Percentiles rank a stretch among this genome's conserved stretches.
Conservation (phyloP, 2,329 filamentous ascomycete genomes). For the Clonostachys byssicola region DNA sequence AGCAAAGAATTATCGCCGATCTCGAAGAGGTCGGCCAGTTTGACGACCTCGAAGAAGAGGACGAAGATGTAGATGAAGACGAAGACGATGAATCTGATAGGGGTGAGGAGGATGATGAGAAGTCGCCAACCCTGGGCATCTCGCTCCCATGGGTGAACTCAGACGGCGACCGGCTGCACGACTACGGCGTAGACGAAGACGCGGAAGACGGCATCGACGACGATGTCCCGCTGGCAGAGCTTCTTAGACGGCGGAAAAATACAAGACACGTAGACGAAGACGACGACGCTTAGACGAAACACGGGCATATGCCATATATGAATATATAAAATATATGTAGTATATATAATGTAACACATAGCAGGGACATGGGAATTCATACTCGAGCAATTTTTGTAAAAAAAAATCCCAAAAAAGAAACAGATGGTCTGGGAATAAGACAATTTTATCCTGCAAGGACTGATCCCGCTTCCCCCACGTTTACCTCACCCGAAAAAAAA, state of each 20-base stretch:
- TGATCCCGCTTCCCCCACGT: too few species aligned
- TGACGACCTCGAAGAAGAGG: slow-evolving; percentile 51
- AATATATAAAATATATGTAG: too few species aligned
- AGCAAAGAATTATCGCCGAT: slow-evolving; percentile 38
- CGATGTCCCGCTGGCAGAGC: slow-evolving; percentile 66
- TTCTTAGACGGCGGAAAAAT: slow-evolving; percentile 51
- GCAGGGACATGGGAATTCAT: too few species aligned
- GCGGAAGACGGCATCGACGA: slow-evolving; percentile 46
- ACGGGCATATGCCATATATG: too few species aligned
- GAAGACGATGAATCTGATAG: slow-evolving; percentile 1
- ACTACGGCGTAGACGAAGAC: slow-evolving; percentile 79
- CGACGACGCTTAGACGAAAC: too few species aligned
- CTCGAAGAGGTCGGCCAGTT: slow-evolving; percentile 55
- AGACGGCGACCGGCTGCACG: slow-evolving; percentile 69
- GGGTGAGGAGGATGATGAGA: slow-evolving; percentile 25
- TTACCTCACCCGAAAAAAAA: too few species aligned
- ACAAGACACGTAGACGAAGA: too few species aligned
- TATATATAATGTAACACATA: too few species aligned
- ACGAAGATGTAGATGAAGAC: slow-evolving; percentile 35
- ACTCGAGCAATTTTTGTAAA: too few species aligned
- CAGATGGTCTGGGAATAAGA: too few species aligned
- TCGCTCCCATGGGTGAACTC: slow-evolving; percentile 59
- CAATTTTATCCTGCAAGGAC: too few species aligned
- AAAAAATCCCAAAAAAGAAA: too few species aligned
- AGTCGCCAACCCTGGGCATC: slow-evolving; percentile 25